Base-by-base conservation (phyloP, 2,329 filamentous ascomycete species). In the Penicillium polonicum region DNA sequence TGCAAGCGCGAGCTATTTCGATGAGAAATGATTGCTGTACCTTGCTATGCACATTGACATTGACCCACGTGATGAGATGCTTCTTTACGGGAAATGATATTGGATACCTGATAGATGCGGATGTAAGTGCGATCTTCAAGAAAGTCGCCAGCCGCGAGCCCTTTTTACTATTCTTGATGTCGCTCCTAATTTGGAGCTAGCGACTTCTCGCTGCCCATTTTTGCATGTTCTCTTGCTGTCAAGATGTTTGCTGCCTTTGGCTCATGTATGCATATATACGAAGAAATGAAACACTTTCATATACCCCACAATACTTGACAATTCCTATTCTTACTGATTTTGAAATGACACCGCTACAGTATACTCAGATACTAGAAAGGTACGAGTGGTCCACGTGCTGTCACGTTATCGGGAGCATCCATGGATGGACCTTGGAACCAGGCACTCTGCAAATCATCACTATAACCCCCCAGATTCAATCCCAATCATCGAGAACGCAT, bases 1-100 rank as follows among this genome's bases (percentile, higher is more conserved):
- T 53, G 67, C 68, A 2, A 70, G 68, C 55, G 61, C 67, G n/a
- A 62, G 68, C 39, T 79, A 78, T 64, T 79, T 78, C 56, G 69
- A 72, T 25, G 72, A 74, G 53, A 62, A 60, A 52, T 68, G 65
- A 64, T 61, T 62, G 59, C 60, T 60, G 54, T 45, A 45, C 55
- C 56, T 58, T 19, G 31, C 21, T 12, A 21, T 42, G 42, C 42
- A 25, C n/a, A 29, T 41, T 38, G 21, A 38, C 42, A 12, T 35
- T 43, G 41, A 39, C 27, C 25, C 33, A 12, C 39, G 10, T 48
- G 53, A 48, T 19, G n/a, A 35, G 51, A 55, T 45, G 12, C 44
- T 17, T 35, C 39, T 39, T 42, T 46, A 55, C 45, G 44, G 44
- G 54, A 60, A 57, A 59, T 45, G 60, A 59, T 48, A 39, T 56